A percentile compares a stretch with the other conserved stretches of the same genome.
phyloP scores from a whole-genome alignment of 1,284 basidiomycete genomes.

The Cystobasidium sp. region DNA sequence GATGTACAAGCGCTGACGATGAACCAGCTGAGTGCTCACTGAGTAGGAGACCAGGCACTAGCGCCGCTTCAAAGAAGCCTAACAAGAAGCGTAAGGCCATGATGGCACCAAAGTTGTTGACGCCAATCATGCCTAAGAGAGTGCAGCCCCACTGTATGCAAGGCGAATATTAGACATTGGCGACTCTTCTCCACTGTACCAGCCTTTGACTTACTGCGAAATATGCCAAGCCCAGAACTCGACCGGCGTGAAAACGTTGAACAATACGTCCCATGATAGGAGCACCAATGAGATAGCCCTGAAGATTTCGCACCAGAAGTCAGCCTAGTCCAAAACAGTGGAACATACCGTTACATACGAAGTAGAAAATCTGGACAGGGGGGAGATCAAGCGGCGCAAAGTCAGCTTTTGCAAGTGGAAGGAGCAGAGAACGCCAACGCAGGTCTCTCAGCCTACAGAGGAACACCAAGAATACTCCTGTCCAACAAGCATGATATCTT shows the following conservation, averaged over 20 bases:
- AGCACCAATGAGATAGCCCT: slow-evolving; percentile 20
- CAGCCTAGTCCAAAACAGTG: too few relatives aligned
- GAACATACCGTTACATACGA: neutral
- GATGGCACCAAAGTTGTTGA: neutral
- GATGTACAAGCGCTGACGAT: too few relatives aligned
- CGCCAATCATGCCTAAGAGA: neutral
- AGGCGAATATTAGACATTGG: neutral
- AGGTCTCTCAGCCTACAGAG: neutral
- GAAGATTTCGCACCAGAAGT: neutral
- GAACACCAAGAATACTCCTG: neutral
- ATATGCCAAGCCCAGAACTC: neutral
- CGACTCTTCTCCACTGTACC: neutral
- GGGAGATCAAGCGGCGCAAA: neutral
- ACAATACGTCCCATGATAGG: neutral
- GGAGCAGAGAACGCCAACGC: neutral
- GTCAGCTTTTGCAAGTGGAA: neutral
- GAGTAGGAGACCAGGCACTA: neutral
- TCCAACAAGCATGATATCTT: neutral
- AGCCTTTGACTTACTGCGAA: neutral
- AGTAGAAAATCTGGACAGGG: neutral
- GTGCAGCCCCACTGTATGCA: neutral
- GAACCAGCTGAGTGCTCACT: neutral
- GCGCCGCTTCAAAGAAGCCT: slow-evolving; percentile 6
- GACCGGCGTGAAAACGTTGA: slow-evolving; percentile 17
- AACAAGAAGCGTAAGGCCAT: slow-evolving; percentile 9